Conservation (phyloP, 2,329 filamentous ascomycete species). For the Zymoseptoria tritici region DNA sequence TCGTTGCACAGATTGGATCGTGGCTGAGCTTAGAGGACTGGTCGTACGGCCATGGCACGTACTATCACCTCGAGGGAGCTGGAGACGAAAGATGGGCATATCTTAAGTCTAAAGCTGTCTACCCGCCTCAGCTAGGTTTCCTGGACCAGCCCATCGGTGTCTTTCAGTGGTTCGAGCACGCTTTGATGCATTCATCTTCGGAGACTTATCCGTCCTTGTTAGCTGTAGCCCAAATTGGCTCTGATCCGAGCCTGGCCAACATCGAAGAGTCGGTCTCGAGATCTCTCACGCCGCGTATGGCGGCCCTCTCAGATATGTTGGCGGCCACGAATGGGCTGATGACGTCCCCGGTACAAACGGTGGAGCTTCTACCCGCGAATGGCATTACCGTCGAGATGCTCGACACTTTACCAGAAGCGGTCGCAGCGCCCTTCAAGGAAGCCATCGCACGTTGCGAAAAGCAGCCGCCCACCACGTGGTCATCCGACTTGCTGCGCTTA, state of each 20-base stretch:
- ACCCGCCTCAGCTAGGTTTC: slow-evolving; percentile 6
- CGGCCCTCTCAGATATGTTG: slow-evolving; percentile 20
- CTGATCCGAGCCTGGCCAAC: neutral
- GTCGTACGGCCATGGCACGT: slow-evolving; percentile 45
- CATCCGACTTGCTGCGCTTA: slow-evolving; percentile 60
- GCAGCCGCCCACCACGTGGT: slow-evolving; percentile 73
- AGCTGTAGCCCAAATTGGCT: slow-evolving; percentile 17
- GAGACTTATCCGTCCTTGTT: slow-evolving; percentile 21
- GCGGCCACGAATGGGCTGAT: slow-evolving; percentile 18
- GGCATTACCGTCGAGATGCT: slow-evolving; percentile 61
- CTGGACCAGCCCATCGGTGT: slow-evolving; percentile 24
- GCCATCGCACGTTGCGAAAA: slow-evolving; percentile 76
- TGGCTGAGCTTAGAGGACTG: slow-evolving; percentile 73
- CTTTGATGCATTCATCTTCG: slow-evolving; percentile 6
- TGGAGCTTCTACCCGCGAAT: slow-evolving; percentile 60
- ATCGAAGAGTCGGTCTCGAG: slow-evolving; percentile 7
- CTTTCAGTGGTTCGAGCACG: slow-evolving; percentile 27
- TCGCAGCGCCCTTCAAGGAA: slow-evolving; percentile 75
- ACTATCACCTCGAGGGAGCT: slow-evolving; percentile 55
- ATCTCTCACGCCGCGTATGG: slow-evolving; percentile 19
- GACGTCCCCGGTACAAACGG: slow-evolving; percentile 13
- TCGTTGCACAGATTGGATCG: slow-evolving; percentile 70
- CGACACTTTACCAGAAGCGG: slow-evolving; percentile 75
- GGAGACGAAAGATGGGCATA: slow-evolving; percentile 43
- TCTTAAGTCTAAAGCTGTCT: slow-evolving; percentile 18